These are phyloP conservation scores for Trichophyton schoenleinii DNA, from an alignment of 2,329 filamentous ascomycete species.

Conservation along the genomic window DNA sequence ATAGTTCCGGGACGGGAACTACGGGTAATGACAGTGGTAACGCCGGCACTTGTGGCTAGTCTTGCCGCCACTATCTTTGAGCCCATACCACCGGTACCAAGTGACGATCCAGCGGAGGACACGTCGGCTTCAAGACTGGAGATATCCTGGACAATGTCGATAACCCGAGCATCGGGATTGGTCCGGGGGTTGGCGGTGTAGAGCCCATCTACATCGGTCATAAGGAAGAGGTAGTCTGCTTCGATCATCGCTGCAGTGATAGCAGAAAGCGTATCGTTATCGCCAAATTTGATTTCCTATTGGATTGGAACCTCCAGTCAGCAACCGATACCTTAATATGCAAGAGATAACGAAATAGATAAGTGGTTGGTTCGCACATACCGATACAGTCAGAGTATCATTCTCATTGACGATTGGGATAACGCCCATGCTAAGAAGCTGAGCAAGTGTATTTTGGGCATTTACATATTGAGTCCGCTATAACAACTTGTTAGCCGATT, in stretches of 20 bases:
- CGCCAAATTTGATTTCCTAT: slow-evolving; percentile 92
- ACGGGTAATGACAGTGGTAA: slow-evolving; percentile 88
- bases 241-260: slow-evolving; percentile 97
- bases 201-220: slow-evolving; percentile 96
- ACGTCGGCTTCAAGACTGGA: slow-evolving; percentile 72
- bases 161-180: slow-evolving; percentile 72
- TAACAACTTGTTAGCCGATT: slow-evolving; percentile 12
- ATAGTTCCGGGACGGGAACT: slow-evolving; percentile 93
- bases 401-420: slow-evolving; percentile 99
- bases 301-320: background rate
- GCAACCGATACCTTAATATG: background rate
- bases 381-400: slow-evolving; percentile 82
- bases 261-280: slow-evolving; percentile 93
- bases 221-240: slow-evolving; percentile 89
- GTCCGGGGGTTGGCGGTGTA: slow-evolving; percentile 91
- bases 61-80: slow-evolving; percentile 93
- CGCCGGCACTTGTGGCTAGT: slow-evolving; percentile 83
- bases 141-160: slow-evolving; percentile 88
- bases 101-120: slow-evolving; percentile 71
- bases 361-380: slow-evolving; percentile 19
- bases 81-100: slow-evolving; percentile 93
- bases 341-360: background rate
- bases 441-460: slow-evolving; percentile 85
- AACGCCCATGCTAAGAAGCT: slow-evolving; percentile 85
- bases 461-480: slow-evolving; percentile 87